Conservation (phyloP, 106 monocot genomes). For the Dendrobium nobile region DNA sequence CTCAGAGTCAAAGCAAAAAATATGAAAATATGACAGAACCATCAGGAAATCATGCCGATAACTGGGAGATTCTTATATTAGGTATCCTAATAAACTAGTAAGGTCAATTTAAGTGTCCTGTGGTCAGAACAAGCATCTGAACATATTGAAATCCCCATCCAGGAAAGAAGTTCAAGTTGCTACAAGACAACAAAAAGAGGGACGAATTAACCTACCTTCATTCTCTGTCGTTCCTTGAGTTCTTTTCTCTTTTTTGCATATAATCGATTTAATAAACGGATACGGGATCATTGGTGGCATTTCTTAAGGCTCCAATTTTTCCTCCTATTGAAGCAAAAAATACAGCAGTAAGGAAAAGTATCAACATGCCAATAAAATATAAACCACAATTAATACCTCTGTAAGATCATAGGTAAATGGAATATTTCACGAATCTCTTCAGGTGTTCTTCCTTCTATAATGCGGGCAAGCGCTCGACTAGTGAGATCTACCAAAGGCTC, state of each 20-base stretch:
- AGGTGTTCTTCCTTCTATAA: conserved; percentile 76
- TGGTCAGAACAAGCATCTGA: not conserved
- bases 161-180: not conserved
- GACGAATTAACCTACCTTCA: conserved; percentile 31
- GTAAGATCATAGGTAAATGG: conserved; percentile 85
- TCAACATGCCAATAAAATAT: not conserved
- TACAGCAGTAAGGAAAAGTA: not conserved
- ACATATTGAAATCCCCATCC: not conserved
- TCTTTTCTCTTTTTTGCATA: conserved; percentile 79
- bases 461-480: conserved; percentile 70
- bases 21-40: not conserved
- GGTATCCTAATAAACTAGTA: not conserved
- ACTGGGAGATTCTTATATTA: not conserved
- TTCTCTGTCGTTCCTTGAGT: conserved; percentile 52
- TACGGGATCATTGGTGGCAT: conserved; percentile 62
- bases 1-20: not conserved
- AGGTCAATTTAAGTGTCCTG: not conserved
- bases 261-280: conserved; percentile 59
- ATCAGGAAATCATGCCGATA: not conserved
- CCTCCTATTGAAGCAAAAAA: conserved; percentile 38
- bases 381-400: conserved; percentile 35
- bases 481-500: conserved; percentile 79
- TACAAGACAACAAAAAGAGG: not conserved
- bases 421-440: conserved; percentile 77
- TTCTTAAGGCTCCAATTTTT: conserved; percentile 70